Percentiles rank a stretch among this genome's conserved stretches.
Conservation (phyloP, 208 protist species). For the Leishmania gerbilli region DNA sequence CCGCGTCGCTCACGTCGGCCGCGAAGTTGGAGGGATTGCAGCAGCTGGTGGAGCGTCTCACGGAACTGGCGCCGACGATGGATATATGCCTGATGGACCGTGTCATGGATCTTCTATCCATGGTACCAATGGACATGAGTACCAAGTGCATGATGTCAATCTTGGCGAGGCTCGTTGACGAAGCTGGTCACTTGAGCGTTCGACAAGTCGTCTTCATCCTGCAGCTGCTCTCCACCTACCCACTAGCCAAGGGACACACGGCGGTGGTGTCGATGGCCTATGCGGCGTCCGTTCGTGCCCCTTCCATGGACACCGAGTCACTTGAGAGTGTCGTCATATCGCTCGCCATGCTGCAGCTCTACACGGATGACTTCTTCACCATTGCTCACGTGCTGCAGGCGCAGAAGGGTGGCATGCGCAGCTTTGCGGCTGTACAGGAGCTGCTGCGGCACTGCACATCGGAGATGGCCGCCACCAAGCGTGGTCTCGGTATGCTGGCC, state of each 20-base stretch:
- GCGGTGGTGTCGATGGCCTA: conserved; percentile 77
- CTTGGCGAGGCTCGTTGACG: conserved; percentile 63
- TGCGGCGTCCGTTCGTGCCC: conserved; percentile 54
- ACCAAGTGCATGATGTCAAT: conserved; percentile 49
- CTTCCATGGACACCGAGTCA: conserved; percentile 51
- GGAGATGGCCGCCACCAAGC: conserved; percentile 37
- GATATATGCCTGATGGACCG: conserved; percentile 50
- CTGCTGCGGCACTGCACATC: conserved; percentile 49
- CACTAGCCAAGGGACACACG: conserved; percentile 63
- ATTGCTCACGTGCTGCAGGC: conserved; percentile 48
- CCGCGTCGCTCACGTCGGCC: conserved; percentile 30
- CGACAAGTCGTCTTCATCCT: conserved; percentile 58
- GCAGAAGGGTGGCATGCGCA: conserved; percentile 70
- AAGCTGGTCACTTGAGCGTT: conserved; percentile 62
- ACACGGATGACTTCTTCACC: conserved; percentile 84
- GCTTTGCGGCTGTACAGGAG: conserved; percentile 33
- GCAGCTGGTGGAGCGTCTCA: conserved; percentile 35
- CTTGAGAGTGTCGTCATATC: conserved; percentile 67
- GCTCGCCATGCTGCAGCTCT: conserved; percentile 59
- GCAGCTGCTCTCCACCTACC: conserved; percentile 79
- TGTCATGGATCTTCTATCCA: conserved; percentile 72
- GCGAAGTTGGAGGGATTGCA: conserved; percentile 13
- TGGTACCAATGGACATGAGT: conserved; percentile 56
- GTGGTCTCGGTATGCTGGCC: conserved; percentile 45
- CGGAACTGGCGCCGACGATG: conserved; percentile 42